These are phyloP conservation scores for Neopestalotiopsis sp. DNA, from an alignment of 2,329 filamentous ascomycete genomes.

Conservation along the genomic window DNA sequence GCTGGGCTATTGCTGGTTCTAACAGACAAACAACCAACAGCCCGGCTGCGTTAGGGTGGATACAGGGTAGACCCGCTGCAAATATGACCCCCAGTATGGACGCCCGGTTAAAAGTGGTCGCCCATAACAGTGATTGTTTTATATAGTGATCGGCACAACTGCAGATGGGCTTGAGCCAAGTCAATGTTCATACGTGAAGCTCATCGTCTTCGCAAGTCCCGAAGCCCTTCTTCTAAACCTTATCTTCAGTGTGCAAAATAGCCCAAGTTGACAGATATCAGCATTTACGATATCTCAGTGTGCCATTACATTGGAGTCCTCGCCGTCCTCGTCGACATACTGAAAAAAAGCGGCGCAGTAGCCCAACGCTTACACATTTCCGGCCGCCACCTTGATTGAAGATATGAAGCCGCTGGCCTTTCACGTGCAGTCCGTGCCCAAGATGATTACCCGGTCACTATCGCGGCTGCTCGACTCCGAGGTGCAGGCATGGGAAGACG, in stretches of 20 bases:
- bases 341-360: conserved; percentile 1
- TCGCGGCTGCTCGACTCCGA: conserved; percentile 6
- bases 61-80: no score
- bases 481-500: conserved; percentile 13
- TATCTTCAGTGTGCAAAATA: no score
- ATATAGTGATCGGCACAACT: no score
- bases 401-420: conserved; percentile 12
- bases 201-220: no score
- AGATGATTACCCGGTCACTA: neutral
- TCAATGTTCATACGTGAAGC: no score
- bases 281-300: conserved; percentile 6
- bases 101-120: no score
- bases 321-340: conserved; percentile 4
- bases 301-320: neutral
- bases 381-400: conserved; percentile 5
- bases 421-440: conserved; percentile 13
- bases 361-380: conserved; percentile 6
- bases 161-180: no score
- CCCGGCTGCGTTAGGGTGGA: neutral
- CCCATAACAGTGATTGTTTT: no score
- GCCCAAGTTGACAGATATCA: neutral
- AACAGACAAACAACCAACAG: neutral
- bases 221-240: no score
- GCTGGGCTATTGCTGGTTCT: neutral
- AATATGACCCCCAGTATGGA: no score